phyloP scores from a whole-genome alignment of 2,329 filamentous ascomycete genomes.

The Pseudocercospora crystallina region DNA sequence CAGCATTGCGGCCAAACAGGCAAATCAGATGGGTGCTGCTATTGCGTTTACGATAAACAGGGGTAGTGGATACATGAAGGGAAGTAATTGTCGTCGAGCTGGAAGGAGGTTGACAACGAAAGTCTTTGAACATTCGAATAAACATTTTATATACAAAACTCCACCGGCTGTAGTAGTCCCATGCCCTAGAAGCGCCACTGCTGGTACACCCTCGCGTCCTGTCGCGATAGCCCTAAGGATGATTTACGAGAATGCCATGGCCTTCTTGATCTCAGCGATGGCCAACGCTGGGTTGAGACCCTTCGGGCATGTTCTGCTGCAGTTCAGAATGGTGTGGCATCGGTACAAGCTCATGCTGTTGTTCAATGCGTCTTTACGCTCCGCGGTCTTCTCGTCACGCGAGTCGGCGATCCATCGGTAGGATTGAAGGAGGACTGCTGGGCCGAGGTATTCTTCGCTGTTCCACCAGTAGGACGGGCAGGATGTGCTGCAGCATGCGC shows the following conservation, averaged over 20 bases:
- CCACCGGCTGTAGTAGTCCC: no score
- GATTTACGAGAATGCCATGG: constrained; percentile 63
- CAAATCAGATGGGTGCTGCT: no score
- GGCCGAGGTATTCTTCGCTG: constrained; percentile 95
- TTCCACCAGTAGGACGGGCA: constrained; percentile 99
- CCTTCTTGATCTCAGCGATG: constrained; percentile 98
- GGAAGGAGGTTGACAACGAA: no score
- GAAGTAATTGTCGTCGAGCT: no score
- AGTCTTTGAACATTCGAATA: no score
- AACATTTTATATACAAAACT: no score
- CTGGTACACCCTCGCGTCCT: no score
- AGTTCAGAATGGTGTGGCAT: constrained; percentile 99
- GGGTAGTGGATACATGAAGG: no score
- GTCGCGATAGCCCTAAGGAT: no score
- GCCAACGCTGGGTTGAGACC: constrained; percentile 92
- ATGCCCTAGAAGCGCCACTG: no score
- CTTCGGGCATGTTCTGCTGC: constrained; percentile 96
- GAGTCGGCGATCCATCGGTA: constrained; percentile 97
- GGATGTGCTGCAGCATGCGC: constrained; percentile 97
- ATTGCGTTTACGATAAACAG: no score
- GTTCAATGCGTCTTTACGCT: constrained; percentile 88
- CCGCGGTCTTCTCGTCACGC: constrained; percentile 81
- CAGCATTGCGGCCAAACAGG: no score
- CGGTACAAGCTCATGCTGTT: constrained; percentile 99
- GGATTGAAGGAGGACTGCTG: constrained; percentile 92